Percentiles rank a stretch among this genome's conserved stretches.
phyloP scores from a whole-genome alignment of 495 filamentous ascomycete species.

The Alectoria sarmentosa region DNA sequence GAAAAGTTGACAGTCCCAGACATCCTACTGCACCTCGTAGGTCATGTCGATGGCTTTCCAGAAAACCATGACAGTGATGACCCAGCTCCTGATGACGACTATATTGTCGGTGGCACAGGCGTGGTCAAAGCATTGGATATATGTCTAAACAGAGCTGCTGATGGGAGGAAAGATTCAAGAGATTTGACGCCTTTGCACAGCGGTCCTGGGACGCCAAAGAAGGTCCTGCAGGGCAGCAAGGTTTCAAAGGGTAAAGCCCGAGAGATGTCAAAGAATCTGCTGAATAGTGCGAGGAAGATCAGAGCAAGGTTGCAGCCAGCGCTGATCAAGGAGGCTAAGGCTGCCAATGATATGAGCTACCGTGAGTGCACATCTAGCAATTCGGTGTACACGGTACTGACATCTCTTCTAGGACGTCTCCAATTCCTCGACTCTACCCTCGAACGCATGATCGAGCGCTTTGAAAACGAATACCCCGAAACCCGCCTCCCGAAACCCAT shows the following conservation, averaged over 20 bases:
- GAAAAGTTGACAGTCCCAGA: constrained; percentile 50
- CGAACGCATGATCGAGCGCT: constrained; percentile 83
- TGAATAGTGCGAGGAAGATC: constrained; percentile 82
- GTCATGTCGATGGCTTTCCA: constrained; percentile 44
- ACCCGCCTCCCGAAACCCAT: constrained; percentile 47
- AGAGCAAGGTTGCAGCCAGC: constrained; percentile 76
- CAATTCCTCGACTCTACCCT: constrained; percentile 87
- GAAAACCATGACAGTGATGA: constrained; percentile 58
- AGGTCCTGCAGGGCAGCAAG: constrained; percentile 37
- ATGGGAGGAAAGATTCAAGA: constrained; percentile 34
- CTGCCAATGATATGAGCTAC: constrained; percentile 62
- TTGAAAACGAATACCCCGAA: constrained; percentile 94
- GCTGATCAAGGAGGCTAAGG: constrained; percentile 64
- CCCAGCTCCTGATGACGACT: constrained; percentile 80
- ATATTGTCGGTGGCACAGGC: constrained; percentile 91
- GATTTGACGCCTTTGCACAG: constrained; percentile 39
- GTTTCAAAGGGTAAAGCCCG: constrained; percentile 62
- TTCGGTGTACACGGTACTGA: constrained; percentile 23
- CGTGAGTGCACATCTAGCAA: constrained; percentile 47
- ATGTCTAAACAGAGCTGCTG: constrained; percentile 65
- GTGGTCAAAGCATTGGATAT: constrained; percentile 91
- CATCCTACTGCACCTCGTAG: constrained; percentile 60
- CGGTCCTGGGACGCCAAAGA: constrained; percentile 49
- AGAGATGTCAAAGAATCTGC: constrained; percentile 84
- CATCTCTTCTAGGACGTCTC: constrained; percentile 53